Evolutionary conservation across 257 asterid genomes (phyloP).

Genomic region (Forsythia viridissima): DNA sequence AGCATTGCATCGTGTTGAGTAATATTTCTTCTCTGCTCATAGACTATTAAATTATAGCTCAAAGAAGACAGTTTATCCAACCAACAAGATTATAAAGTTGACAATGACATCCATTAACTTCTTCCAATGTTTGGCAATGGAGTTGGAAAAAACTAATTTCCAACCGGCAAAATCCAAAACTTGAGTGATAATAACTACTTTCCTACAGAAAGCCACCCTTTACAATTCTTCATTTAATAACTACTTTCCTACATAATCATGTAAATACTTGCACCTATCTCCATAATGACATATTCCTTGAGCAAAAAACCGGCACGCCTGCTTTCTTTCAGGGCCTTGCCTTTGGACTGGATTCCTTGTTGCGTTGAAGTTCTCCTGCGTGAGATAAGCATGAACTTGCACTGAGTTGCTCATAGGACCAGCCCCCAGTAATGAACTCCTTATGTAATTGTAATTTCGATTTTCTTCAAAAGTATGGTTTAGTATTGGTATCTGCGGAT

Average conservation of each 20-base stretch:
- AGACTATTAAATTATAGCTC: background rate
- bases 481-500: slow-evolving; percentile 3
- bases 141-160: slow-evolving; percentile 11
- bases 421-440: slow-evolving; percentile 6
- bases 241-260: slow-evolving; percentile 22
- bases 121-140: background rate
- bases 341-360: slow-evolving; percentile 20
- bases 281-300: slow-evolving; percentile 72
- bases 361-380: slow-evolving; percentile 4
- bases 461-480: slow-evolving; percentile 12
- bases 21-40: no score
- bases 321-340: slow-evolving; percentile 24
- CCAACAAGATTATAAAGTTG: background rate
- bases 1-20: background rate
- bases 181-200: background rate
- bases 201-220: background rate
- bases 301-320: slow-evolving; percentile 50
- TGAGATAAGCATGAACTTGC: background rate
- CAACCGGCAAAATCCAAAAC: background rate
- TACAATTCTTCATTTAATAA: background rate
- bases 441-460: background rate
- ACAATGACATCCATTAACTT: background rate
- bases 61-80: background rate
- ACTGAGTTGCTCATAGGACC: slow-evolving; percentile 3
- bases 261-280: slow-evolving; percentile 58